A percentile compares a stretch with the other conserved stretches of the same genome.
Evolutionary conservation across 352 stramenopile genomes (phyloP).

Genomic region (Globisporangium sylvaticum): DNA sequence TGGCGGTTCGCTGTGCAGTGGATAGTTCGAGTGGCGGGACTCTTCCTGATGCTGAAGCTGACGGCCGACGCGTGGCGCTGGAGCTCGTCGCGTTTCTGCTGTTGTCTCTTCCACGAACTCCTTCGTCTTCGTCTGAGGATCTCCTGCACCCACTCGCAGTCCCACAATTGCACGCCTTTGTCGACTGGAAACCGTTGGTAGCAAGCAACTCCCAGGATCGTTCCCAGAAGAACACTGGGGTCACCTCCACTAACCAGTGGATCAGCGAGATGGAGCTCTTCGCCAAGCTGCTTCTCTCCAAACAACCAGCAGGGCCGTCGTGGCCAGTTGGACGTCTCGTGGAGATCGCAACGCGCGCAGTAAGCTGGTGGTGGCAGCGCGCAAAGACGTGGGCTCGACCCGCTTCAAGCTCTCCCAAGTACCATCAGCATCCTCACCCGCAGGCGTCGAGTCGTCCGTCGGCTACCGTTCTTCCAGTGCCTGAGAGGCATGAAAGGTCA

Average conservation of each 20-base stretch:
- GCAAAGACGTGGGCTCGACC: background rate
- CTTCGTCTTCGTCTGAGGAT: background rate
- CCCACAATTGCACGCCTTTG: conserved; percentile 8
- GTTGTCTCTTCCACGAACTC: background rate
- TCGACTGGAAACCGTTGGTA: conserved; percentile 8
- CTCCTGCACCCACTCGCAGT: conserved; percentile 6
- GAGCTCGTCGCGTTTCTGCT: conserved; percentile 11
- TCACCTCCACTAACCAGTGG: too few relatives aligned
- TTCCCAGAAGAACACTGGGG: too few relatives aligned
- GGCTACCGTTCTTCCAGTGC: background rate
- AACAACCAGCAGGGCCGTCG: background rate
- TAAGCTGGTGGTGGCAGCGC: background rate
- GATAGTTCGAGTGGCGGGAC: background rate
- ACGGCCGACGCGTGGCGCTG: background rate
- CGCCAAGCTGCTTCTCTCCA: background rate
- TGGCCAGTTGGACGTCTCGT: background rate
- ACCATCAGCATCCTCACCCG: background rate
- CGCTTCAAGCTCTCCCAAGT: background rate
- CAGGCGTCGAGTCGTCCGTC: background rate
- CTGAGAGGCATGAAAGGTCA: background rate
- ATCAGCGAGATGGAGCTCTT: conserved; percentile 2
- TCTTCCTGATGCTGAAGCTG: too few relatives aligned
- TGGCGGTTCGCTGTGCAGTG: conserved; percentile 3
- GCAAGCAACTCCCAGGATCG: too few relatives aligned
- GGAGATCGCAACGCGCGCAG: background rate